phyloP scores from a whole-genome alignment of 169 alveolate genomes.

The Plasmodium blacklocki region DNA sequence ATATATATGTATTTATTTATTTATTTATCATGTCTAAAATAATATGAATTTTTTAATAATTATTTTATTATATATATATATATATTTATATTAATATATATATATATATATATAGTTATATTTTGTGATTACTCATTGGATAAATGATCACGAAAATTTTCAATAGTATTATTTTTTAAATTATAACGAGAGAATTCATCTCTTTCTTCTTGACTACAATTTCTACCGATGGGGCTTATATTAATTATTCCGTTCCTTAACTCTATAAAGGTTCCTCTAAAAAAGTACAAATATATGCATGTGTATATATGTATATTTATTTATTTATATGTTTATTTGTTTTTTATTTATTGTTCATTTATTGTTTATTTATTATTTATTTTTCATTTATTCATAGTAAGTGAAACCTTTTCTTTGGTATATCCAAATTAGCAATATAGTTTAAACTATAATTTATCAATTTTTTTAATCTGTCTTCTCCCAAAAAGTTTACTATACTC shows the following conservation, averaged over 20 bases:
- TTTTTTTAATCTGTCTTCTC: constrained; percentile 89
- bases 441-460: constrained; percentile 91
- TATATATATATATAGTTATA: neutral
- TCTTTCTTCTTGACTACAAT: constrained; percentile 95
- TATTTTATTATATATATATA: neutral
- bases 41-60: too few species aligned
- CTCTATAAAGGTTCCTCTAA: constrained; percentile 95
- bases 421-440: constrained; percentile 92
- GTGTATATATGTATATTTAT: neutral
- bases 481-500: constrained; percentile 85
- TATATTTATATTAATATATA: too few species aligned
- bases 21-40: too few species aligned
- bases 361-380: neutral
- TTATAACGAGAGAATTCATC: constrained; percentile 91
- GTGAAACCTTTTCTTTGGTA: constrained; percentile 94
- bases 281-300: neutral
- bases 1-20: neutral
- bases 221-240: constrained; percentile 97
- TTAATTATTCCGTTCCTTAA: constrained; percentile 96
- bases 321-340: neutral
- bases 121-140: constrained; percentile 22
- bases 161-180: constrained; percentile 77
- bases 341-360: neutral
- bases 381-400: too few species aligned
- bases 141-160: constrained; percentile 24